Conservation (phyloP, 2,329 filamentous ascomycete species). For the Drechslerella stenobrocha region DNA sequence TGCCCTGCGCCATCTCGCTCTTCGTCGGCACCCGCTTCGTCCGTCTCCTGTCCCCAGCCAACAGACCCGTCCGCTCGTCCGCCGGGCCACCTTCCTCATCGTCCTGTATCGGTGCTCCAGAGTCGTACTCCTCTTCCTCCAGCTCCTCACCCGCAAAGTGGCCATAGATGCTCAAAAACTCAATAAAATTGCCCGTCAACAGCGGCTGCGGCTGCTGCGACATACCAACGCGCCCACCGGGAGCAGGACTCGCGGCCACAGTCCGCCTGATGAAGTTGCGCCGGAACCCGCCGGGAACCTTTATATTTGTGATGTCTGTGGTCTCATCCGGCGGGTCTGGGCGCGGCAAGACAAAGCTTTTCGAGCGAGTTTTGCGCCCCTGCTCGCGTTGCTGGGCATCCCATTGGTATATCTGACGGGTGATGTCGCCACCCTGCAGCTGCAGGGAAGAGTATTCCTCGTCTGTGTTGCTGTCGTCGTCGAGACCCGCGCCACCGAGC, state of each 20-base stretch:
- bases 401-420: conserved; percentile 94
- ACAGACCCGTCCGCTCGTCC: conserved; percentile 33
- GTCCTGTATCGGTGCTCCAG: conserved; percentile 73
- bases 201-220: conserved; percentile 64
- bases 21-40: conserved; percentile 32
- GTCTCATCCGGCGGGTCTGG: conserved; percentile 78
- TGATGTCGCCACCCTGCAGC: conserved; percentile 92
- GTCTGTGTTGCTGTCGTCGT: conserved; percentile 61
- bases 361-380: conserved; percentile 68
- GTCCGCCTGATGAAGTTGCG: conserved; percentile 82
- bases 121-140: conserved; percentile 79
- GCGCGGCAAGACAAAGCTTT: conserved; percentile 79
- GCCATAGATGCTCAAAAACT: conserved; percentile 91
- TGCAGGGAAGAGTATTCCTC: conserved; percentile 86
- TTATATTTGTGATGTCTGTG: conserved; percentile 85
- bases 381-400: conserved; percentile 75
- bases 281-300: conserved; percentile 89
- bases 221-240: conserved; percentile 55
- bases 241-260: conserved; percentile 55
- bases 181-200: conserved; percentile 89
- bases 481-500: conserved; percentile 55
- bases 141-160: conserved; percentile 97
- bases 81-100: conserved; percentile 68
- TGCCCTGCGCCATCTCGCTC: conserved; percentile 59
- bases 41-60: conserved; percentile 24